Evolutionary conservation across 2,329 filamentous ascomycete species (phyloP).

Genomic region (Paecilomyces sp.): DNA sequence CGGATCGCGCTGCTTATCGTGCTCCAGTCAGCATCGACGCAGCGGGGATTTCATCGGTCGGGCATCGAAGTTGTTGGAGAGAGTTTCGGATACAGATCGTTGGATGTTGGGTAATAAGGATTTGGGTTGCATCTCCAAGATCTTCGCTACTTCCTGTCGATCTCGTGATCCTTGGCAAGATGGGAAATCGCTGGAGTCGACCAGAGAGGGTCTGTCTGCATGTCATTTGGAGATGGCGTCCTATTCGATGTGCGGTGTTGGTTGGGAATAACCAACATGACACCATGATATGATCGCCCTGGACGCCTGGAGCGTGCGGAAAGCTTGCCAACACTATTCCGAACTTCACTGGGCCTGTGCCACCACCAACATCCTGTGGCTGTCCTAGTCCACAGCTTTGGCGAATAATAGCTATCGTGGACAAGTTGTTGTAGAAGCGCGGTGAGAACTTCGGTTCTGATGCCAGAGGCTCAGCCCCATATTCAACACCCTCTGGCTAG

Average conservation of each 20-base stretch:
- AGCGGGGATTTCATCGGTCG: background rate
- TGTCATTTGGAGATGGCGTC: background rate
- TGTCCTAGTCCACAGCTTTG: background rate
- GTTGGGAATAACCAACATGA: background rate
- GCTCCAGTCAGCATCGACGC: background rate
- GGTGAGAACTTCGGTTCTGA: background rate
- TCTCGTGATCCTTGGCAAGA: background rate
- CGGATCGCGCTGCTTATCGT: background rate
- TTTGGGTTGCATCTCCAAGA: background rate
- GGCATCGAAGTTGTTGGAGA: background rate
- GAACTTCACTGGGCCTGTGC: background rate
- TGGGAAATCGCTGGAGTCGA: background rate
- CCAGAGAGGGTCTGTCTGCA: background rate
- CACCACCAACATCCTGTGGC: background rate
- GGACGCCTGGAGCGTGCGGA: background rate
- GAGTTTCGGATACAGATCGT: background rate
- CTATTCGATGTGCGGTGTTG: background rate
- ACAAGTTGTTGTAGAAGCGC: background rate
- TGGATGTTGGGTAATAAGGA: background rate
- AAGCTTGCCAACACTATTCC: background rate
- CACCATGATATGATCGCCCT: background rate
- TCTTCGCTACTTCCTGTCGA: background rate
- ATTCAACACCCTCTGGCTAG: background rate
- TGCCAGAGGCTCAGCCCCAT: background rate
- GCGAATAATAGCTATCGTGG: background rate